Percentiles rank a stretch among this genome's conserved stretches.
Evolutionary conservation across 805 yeast genomes (phyloP).

Genomic region (Ogataea pini): DNA sequence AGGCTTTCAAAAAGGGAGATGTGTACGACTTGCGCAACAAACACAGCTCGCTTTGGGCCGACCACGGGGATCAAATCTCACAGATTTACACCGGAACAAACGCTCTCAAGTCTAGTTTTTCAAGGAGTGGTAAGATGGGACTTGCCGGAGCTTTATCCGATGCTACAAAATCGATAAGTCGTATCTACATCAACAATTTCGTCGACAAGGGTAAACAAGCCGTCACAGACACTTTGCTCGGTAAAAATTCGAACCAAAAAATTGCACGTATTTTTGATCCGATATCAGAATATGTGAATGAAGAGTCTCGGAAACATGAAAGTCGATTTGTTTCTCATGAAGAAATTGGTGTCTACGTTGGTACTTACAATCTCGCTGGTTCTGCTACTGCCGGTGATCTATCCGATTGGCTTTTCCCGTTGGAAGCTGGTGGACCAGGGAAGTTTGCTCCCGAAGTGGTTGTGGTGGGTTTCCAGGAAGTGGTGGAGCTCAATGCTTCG

Average conservation of each 20-base stretch:
- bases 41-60: slow-evolving; percentile 94
- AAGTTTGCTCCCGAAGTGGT: slow-evolving; percentile 69
- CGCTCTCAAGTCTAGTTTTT: slow-evolving; percentile 91
- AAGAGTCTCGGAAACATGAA: slow-evolving; percentile 52
- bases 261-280: slow-evolving; percentile 86
- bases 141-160: slow-evolving; percentile 96
- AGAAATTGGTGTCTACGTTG: slow-evolving; percentile 67
- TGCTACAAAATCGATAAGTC: slow-evolving; percentile 91
- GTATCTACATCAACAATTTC: slow-evolving; percentile 94
- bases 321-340: slow-evolving; percentile 60
- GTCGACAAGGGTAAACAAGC: slow-evolving; percentile 88
- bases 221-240: slow-evolving; percentile 84
- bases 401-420: slow-evolving; percentile 80
- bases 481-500: slow-evolving; percentile 90
- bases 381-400: slow-evolving; percentile 58
- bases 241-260: slow-evolving; percentile 69
- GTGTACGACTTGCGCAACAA: slow-evolving; percentile 58
- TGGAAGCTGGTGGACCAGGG: slow-evolving; percentile 47
- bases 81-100: slow-evolving; percentile 97
- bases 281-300: slow-evolving; percentile 76
- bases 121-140: slow-evolving; percentile 95
- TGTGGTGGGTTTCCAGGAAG: slow-evolving; percentile 91
- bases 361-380: slow-evolving; percentile 89
- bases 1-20: slow-evolving; percentile 35
- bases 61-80: slow-evolving; percentile 95